phyloP scores from a whole-genome alignment of 805 yeast genomes.

The Isabelozyma gotoi region DNA sequence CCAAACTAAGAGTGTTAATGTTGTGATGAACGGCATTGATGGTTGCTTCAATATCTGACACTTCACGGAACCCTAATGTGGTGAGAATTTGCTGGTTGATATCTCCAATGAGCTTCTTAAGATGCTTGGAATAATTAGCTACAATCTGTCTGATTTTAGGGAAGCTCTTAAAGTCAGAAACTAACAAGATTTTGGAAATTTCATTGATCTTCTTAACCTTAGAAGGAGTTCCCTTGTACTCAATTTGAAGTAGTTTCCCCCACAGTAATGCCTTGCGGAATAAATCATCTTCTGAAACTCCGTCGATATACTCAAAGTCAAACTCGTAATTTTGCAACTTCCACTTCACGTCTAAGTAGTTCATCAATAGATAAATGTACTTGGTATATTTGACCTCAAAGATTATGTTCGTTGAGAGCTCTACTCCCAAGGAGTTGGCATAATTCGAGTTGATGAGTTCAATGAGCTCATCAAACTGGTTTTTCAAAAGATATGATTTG shows the following conservation, averaged over 20 bases:
- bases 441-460: slow-evolving; percentile 20
- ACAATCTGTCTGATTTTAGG: slow-evolving; percentile 19
- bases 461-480: slow-evolving; percentile 23
- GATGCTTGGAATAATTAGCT: slow-evolving; percentile 17
- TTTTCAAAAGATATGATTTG: slow-evolving; percentile 17
- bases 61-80: slow-evolving; percentile 19
- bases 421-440: slow-evolving; percentile 8
- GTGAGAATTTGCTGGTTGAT: slow-evolving; percentile 26
- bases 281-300: slow-evolving; percentile 9
- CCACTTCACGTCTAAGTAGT: slow-evolving; percentile 17
- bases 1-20: slow-evolving; percentile 26
- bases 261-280: slow-evolving; percentile 16
- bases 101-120: slow-evolving; percentile 15
- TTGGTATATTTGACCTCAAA: slow-evolving; percentile 27
- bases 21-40: slow-evolving; percentile 29
- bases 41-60: slow-evolving; percentile 32
- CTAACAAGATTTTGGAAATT: slow-evolving; percentile 22
- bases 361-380: slow-evolving; percentile 20
- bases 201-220: slow-evolving; percentile 12
- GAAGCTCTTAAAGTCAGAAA: slow-evolving; percentile 19
- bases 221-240: slow-evolving; percentile 6
- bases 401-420: slow-evolving; percentile 12
- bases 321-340: slow-evolving; percentile 11
- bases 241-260: slow-evolving; percentile 17
- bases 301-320: slow-evolving; percentile 11